Base-by-base conservation (phyloP, 306 rosid genomes). In the Vicia faba region DNA sequence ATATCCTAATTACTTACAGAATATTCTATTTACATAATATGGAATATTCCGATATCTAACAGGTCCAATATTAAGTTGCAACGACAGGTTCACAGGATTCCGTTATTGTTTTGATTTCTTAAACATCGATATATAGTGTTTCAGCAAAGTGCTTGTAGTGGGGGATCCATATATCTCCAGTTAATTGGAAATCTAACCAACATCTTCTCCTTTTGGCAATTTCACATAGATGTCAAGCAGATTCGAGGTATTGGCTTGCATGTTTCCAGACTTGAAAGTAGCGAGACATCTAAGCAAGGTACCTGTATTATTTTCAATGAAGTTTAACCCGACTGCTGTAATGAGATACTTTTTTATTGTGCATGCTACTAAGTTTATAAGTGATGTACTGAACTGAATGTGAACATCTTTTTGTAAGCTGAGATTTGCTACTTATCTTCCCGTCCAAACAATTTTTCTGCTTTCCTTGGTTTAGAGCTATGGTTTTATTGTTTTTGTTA, bases 221-320 rank as follows among this genome's bases (percentile, higher is more conserved):
- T 74, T 61, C 68, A 69, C 56, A 23, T 71, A 89, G 98, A 89
- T 84, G 91, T 88, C 61, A 84, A 86, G 87, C 97, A 93, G 68
- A 93, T 93, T 69, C 92, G 97, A 50, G 98, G 98, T 68, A 72
- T 93, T 82, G 98, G 97, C 70, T 72, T 93, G 88, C 98, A 89
- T 33, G 97, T 88, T 79, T 86, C 96, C 66, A 93, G 84, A 75
- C 95, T 93, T 77, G 95, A 88, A 82, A 87, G 63, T 70, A 74
- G 67, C 23, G 89, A 83, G 63, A 66, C 82, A 68, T 83, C 83
- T 36, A 89, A 83, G 82, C 91, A 84, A 81, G 97, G 98, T 93
- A 58, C 41, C 25, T 70, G 62, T 69, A 20, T 58, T 69, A 53
- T 49, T 71, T 31, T 39, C n/a, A 38, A 45, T 56, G 31, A 35